Percentiles rank a stretch among this genome's conserved stretches.
These are phyloP conservation scores for Kluyveromyces siamensis DNA, from an alignment of 805 yeast species.

Conservation along the genomic window DNA sequence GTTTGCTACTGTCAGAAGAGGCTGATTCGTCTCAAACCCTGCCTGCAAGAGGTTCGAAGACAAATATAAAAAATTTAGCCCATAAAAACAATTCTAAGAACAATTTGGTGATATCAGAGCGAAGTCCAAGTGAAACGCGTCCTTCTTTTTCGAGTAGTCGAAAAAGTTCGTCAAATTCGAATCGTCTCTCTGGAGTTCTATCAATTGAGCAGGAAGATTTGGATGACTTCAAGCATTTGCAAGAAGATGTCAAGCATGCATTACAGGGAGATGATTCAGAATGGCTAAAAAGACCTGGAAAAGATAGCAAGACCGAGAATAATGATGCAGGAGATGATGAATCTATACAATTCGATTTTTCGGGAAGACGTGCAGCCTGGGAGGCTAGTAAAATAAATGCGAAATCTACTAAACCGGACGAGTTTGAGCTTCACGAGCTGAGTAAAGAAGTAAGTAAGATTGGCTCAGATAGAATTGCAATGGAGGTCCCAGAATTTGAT, in stretches of 20 bases:
- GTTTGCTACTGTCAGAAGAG: not conserved
- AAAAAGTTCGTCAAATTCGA: not conserved
- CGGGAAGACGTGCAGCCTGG: not conserved
- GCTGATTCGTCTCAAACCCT: not conserved
- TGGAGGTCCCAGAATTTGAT: not conserved
- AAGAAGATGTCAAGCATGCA: constrained; percentile 22
- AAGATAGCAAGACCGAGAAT: not conserved
- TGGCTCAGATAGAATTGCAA: not conserved
- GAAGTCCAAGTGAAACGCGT: not conserved
- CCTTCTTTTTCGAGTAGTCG: not conserved
- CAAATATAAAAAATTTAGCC: not conserved
- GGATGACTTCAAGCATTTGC: constrained; percentile 26
- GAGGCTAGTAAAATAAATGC: not conserved
- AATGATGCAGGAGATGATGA: not conserved
- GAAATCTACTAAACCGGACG: not conserved
- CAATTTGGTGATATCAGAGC: not conserved
- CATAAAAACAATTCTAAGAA: not conserved
- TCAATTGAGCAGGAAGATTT: constrained; percentile 23
- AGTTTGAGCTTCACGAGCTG: not conserved
- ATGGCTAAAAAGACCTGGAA: constrained; percentile 19
- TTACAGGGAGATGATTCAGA: constrained; percentile 19
- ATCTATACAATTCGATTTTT: not conserved
- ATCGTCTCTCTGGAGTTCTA: not conserved
- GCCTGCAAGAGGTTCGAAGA: not conserved
- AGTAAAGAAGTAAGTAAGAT: not conserved